Percentiles rank a stretch among this genome's conserved stretches.
phyloP scores from a whole-genome alignment of 164 flowering plant species.

The Warburgia ugandensis region DNA sequence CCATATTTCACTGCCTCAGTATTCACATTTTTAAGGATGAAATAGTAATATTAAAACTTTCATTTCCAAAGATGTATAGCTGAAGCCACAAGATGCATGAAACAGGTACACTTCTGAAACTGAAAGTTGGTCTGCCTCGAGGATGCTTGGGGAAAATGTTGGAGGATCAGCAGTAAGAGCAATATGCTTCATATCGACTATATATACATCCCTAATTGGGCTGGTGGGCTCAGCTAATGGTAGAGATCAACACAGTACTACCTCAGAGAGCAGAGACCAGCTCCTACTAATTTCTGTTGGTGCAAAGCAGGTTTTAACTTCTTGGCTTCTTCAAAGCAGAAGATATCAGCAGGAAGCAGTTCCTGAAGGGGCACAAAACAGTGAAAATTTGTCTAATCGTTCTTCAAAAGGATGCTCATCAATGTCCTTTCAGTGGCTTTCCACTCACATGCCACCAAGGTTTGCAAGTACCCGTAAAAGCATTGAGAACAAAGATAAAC shows the following conservation, averaged over 20 bases:
- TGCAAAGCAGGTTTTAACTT: slow-evolving; percentile 84
- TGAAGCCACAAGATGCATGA: slow-evolving; percentile 7
- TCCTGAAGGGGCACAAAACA: slow-evolving; percentile 6
- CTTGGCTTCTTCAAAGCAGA: slow-evolving; percentile 57
- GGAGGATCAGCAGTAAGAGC: slow-evolving; percentile 98
- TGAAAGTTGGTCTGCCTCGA: slow-evolving; percentile 61
- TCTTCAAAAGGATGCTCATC: slow-evolving; percentile 27
- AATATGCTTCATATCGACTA: slow-evolving; percentile 58
- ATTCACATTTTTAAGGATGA: too few relatives aligned
- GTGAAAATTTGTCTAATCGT: slow-evolving; percentile 13
- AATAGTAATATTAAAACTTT: too few relatives aligned
- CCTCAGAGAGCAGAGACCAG: slow-evolving; percentile 26
- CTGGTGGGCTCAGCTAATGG: slow-evolving; percentile 12
- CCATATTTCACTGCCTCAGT: too few relatives aligned
- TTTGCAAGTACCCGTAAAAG: slow-evolving; percentile 25
- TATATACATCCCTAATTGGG: slow-evolving; percentile 25
- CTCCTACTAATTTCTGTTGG: slow-evolving; percentile 84
- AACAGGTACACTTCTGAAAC: slow-evolving; percentile 47
- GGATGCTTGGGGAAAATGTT: slow-evolving; percentile 93
- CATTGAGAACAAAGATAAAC: slow-evolving; percentile 12
- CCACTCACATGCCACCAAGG: slow-evolving; percentile 86
- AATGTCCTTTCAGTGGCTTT: slow-evolving; percentile 87
- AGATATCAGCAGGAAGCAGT: slow-evolving; percentile 20
- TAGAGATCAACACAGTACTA: slow-evolving; percentile 3
- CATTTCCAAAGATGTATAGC: slow-evolving; percentile 7